Evolutionary conservation across 208 protist genomes (phyloP), one percentile per base, ranked within the genome.

Genomic region (Endotrypanum monterogeii): DNA sequence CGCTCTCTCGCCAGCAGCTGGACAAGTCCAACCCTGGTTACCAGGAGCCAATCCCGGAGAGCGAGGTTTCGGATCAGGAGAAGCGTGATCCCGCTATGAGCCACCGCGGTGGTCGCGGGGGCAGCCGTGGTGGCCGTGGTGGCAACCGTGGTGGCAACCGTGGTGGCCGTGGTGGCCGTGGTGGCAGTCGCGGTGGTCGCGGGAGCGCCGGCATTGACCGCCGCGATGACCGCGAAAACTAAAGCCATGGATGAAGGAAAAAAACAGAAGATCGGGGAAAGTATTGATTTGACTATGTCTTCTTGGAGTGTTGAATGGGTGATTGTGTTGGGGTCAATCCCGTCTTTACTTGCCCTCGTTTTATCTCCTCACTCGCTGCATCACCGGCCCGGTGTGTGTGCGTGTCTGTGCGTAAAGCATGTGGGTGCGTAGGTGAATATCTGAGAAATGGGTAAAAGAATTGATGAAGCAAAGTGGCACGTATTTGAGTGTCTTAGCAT

Each of bases 61-160:
- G 89, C 60, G 85, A 96, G 86, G 95, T 98, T 72, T 89, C 82
- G 48, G 90, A 90, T 81, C 89, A 97, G 79, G 90, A 95, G 85
- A 75, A 84, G 74, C 83, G 89, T 55, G 82, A 89, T 58, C 80
- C 79, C 41, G 73, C 66, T 63, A 83, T 83, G 35, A 62, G 65
- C 72, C 67, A 73, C 50, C 68, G 84, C 57, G 71, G 80, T 25
- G 76, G 83, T 69, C 80, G 86, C 30, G 71, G 89, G 11, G 71
- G 80, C 54, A 73, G 86, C 56, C 66, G 83, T 50, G 69, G 85
- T 62, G 79, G 74, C 44, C 74, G 79, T 44, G 56, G 83, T 51
- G 72, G 86, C 48, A 62, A 72, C 32, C 61, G 82, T 35, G 77
- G 86, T 18, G 51, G 66, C 20, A 80, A 73, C 61, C 75, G 80